A percentile compares a stretch with the other conserved stretches of the same genome.
These are phyloP conservation scores for Neofusicoccum umdonicola DNA, from an alignment of 2,329 filamentous ascomycete species.

Conservation along the genomic window DNA sequence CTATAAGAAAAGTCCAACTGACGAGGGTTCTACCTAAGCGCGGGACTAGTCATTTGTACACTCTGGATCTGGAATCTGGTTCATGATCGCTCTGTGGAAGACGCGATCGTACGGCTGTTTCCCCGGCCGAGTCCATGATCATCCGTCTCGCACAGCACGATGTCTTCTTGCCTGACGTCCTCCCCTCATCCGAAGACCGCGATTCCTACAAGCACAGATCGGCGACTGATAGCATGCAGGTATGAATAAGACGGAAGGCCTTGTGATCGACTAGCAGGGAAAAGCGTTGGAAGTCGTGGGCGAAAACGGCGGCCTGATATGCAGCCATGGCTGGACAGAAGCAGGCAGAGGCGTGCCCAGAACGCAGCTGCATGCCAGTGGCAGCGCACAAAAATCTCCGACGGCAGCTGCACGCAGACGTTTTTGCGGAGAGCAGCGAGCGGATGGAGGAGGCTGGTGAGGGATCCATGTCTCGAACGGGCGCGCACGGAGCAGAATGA, in stretches of 20 bases:
- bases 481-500: background rate
- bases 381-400: background rate
- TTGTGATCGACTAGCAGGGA: background rate
- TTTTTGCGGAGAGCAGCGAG: background rate
- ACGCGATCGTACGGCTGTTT: too few relatives aligned
- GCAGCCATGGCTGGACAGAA: background rate
- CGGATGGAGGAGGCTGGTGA: background rate
- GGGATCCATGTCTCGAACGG: background rate
- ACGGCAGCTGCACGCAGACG: background rate
- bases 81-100: too few relatives aligned
- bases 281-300: background rate
- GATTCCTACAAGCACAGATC: background rate
- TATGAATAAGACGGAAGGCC: background rate
- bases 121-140: too few relatives aligned
- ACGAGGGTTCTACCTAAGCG: too few relatives aligned
- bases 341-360: background rate
- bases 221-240: background rate
- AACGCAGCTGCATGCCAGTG: background rate
- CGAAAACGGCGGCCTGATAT: background rate
- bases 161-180: background rate
- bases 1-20: too few relatives aligned
- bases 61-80: too few relatives aligned
- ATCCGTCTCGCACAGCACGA: too few relatives aligned
- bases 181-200: background rate
- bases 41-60: too few relatives aligned